phyloP scores from a whole-genome alignment of 495 filamentous ascomycete genomes.

The Neurospora cerealis region DNA sequence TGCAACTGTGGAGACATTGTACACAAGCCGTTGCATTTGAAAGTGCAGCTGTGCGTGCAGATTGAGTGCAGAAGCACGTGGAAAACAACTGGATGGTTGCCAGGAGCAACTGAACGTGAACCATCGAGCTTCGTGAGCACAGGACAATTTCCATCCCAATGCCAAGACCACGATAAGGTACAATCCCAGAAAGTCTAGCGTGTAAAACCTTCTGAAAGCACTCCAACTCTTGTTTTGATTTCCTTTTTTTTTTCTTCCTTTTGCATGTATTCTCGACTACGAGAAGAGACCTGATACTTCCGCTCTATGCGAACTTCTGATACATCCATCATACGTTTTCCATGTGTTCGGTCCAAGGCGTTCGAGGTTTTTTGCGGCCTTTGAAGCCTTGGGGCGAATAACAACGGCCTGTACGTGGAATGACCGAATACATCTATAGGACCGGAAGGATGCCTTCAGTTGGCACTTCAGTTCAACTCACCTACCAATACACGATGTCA shows the following conservation, averaged over 20 bases:
- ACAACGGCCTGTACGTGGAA: neutral
- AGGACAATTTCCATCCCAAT: neutral
- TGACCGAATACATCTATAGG: neutral
- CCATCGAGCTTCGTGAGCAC: neutral
- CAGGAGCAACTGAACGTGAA: neutral
- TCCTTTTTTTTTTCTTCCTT: neutral
- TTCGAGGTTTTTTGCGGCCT: neutral
- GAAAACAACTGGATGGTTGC: neutral
- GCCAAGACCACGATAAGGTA: neutral
- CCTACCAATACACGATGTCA: neutral
- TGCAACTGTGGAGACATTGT: conserved; percentile 5
- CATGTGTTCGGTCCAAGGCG: neutral
- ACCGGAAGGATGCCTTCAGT: neutral
- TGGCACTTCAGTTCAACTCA: neutral
- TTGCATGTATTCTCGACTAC: neutral
- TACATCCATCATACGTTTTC: neutral
- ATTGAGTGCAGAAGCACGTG: neutral
- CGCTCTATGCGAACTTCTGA: neutral
- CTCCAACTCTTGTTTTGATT: neutral
- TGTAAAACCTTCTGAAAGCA: neutral
- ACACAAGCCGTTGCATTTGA: neutral
- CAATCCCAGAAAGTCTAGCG: neutral
- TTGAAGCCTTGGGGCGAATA: neutral
- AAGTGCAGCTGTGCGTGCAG: neutral
- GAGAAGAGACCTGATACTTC: neutral